These are phyloP conservation scores for Brassica rapa DNA, from an alignment of 345 rosid genomes.

Conservation along the genomic window DNA sequence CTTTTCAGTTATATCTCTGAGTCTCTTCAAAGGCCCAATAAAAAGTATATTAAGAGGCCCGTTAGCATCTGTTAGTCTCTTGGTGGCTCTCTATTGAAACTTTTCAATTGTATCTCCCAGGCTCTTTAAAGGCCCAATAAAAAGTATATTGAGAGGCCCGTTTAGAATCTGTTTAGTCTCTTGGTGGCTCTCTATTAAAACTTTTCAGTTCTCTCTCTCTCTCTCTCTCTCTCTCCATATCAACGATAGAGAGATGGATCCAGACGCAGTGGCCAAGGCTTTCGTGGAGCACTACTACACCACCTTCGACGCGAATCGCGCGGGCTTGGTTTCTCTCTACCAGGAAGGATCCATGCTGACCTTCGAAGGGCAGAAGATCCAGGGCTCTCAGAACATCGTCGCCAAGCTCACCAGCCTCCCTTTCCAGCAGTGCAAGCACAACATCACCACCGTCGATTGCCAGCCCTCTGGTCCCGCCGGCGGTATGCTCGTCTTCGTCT, in stretches of 20 bases:
- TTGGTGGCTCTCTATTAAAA: no score
- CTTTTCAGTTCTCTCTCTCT: neutral
- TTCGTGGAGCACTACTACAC: conserved; percentile 93
- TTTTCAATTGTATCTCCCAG: neutral
- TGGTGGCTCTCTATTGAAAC: neutral
- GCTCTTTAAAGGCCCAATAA: no score
- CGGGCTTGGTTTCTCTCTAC: conserved; percentile 62
- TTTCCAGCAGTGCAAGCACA: conserved; percentile 91
- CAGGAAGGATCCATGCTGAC: conserved; percentile 89
- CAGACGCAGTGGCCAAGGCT: conserved; percentile 78
- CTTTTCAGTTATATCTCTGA: no score
- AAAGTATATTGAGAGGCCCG: no score
- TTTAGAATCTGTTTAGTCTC: no score
- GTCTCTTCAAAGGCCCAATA: neutral
- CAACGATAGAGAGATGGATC: conserved; percentile 57
- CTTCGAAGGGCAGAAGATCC: conserved; percentile 94
- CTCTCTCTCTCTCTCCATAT: neutral
- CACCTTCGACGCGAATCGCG: conserved; percentile 75
- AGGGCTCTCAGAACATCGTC: conserved; percentile 73
- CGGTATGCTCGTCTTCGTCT: conserved; percentile 91
- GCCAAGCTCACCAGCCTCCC: conserved; percentile 81
- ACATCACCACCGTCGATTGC: conserved; percentile 83
- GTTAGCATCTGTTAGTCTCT: neutral
- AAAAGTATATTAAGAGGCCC: neutral
- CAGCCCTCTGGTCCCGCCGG: conserved; percentile 94